phyloP scores from a whole-genome alignment of 2,329 filamentous ascomycete species.

The Neurospora sp. region DNA sequence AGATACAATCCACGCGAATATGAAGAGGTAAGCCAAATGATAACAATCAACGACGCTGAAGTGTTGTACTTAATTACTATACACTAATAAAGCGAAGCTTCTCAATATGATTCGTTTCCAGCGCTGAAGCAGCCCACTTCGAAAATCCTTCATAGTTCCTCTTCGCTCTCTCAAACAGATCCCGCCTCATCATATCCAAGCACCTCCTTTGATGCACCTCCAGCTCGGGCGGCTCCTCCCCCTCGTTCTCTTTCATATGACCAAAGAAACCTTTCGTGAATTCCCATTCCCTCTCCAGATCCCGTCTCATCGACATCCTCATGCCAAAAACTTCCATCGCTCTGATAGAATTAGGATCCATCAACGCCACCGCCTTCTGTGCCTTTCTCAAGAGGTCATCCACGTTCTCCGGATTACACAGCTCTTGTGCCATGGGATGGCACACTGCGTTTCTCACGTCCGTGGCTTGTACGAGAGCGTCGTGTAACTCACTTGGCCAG shows the following conservation, averaged over 20 bases:
- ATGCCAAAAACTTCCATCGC: no score
- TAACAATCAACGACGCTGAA: not conserved
- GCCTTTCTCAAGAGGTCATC: not conserved
- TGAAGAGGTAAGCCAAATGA: not conserved
- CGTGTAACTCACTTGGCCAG: not conserved
- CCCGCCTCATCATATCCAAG: not conserved
- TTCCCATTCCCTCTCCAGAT: no score
- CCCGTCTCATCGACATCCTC: no score
- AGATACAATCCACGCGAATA: not conserved
- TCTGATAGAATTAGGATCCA: no score
- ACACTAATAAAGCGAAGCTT: not conserved
- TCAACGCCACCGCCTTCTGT: not conserved
- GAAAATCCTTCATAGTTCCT: not conserved
- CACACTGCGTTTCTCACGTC: not conserved
- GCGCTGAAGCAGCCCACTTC: not conserved
- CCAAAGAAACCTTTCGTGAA: no score
- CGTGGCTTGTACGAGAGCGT: not conserved
- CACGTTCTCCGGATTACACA: not conserved
- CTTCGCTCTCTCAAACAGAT: not conserved
- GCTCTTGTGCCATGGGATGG: not conserved
- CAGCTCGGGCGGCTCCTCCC: no score
- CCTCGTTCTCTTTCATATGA: no score
- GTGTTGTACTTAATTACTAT: not conserved
- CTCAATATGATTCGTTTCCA: not conserved
- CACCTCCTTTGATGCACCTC: not conserved